Evolutionary conservation across 768 basidiomycete species (phyloP).

Genomic region (Udeniomyces megalosporus): DNA sequence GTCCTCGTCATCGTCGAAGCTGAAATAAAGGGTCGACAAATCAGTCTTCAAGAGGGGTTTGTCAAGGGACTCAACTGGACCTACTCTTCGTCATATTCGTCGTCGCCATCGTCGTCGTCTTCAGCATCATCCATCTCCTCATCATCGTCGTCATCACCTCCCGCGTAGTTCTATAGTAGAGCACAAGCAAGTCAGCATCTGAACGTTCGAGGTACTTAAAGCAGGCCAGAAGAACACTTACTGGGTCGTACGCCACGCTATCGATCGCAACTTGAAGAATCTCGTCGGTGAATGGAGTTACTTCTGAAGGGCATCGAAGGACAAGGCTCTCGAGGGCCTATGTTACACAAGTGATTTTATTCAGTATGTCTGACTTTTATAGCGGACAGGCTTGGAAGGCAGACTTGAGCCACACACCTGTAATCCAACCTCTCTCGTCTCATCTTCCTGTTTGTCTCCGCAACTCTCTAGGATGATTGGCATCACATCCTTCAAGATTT

Average conservation of each 20-base stretch:
- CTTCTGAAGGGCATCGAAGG: conserved; percentile 66
- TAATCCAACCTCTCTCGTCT: conserved; percentile 60
- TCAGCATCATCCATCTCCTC: conserved; percentile 31
- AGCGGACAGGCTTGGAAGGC: neutral
- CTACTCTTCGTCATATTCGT: conserved; percentile 61
- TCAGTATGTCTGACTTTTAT: no score
- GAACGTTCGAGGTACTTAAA: neutral
- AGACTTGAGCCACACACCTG: conserved; percentile 37
- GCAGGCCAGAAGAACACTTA: conserved; percentile 31
- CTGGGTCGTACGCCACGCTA: conserved; percentile 86
- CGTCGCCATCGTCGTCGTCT: conserved; percentile 60
- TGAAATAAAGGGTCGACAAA: conserved; percentile 27
- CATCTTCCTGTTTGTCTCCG: conserved; percentile 56
- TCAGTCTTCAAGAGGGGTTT: neutral
- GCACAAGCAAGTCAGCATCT: neutral
- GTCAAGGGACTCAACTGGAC: conserved; percentile 22
- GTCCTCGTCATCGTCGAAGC: conserved; percentile 96
- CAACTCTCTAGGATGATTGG: conserved; percentile 17
- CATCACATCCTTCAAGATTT: conserved; percentile 17
- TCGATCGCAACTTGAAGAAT: conserved; percentile 57
- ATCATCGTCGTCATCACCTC: conserved; percentile 27
- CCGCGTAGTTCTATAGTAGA: conserved; percentile 43
- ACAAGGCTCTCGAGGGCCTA: conserved; percentile 75
- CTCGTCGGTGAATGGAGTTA: conserved; percentile 49
- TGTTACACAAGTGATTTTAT: no score